A percentile compares a stretch with the other conserved stretches of the same genome.
Evolutionary conservation across 1,284 basidiomycete genomes (phyloP).

Genomic region (Sporisorium sorghi): DNA sequence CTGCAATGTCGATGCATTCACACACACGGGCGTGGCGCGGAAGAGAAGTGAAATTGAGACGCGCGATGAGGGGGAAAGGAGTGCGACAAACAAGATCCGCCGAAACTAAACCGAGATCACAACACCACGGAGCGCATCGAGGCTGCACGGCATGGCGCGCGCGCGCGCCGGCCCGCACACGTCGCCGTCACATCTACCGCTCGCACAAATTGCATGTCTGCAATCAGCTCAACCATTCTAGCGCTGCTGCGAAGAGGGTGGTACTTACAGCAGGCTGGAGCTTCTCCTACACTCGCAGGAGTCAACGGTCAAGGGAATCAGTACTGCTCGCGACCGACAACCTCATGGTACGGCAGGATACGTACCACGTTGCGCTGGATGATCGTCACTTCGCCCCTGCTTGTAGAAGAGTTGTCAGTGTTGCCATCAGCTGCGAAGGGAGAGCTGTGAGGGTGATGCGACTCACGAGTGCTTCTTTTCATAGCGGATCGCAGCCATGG

Average conservation of each 20-base stretch:
- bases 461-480: slow-evolving; percentile 24
- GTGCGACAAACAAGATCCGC: background rate
- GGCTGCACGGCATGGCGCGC: too few species aligned
- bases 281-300: background rate
- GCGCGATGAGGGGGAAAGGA: background rate
- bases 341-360: slow-evolving; percentile 6
- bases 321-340: too few species aligned
- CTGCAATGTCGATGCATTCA: slow-evolving; percentile 1
- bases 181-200: slow-evolving; percentile 17
- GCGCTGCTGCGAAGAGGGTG: too few species aligned
- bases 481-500: slow-evolving; percentile 35
- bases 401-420: background rate
- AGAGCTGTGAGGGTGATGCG: background rate
- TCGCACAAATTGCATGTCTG: background rate
- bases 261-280: slow-evolving; percentile 3
- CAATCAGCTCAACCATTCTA: too few species aligned
- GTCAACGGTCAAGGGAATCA: background rate
- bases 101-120: background rate
- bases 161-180: slow-evolving; percentile 6
- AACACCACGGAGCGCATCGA: too few species aligned
- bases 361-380: slow-evolving; percentile 34
- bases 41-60: background rate
- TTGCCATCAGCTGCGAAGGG: too few species aligned
- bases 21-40: background rate
- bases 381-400: slow-evolving; percentile 10